These are phyloP conservation scores for Sporothrix luriei DNA, from an alignment of 2,329 filamentous ascomycete species.

Conservation along the genomic window DNA sequence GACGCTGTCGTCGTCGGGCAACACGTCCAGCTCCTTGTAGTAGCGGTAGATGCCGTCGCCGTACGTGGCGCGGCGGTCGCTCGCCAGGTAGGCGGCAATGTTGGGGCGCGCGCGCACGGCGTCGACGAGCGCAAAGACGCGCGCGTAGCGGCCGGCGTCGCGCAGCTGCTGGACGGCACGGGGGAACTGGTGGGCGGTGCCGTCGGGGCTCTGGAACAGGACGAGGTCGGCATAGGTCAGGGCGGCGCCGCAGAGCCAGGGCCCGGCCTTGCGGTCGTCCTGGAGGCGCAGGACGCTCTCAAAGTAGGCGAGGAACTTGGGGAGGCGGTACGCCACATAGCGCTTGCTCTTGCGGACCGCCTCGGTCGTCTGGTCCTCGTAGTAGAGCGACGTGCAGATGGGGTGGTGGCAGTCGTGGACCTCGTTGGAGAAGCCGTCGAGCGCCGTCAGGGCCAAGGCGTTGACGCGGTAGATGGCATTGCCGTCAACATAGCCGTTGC, in stretches of 20 bases:
- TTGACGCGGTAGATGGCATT: slow-evolving; percentile 60
- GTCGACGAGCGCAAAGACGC: slow-evolving; percentile 66
- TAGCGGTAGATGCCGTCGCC: slow-evolving; percentile 68
- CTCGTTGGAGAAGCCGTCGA: slow-evolving; percentile 72
- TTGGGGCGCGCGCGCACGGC: slow-evolving; percentile 64
- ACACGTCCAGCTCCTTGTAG: slow-evolving; percentile 70
- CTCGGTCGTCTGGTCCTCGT: slow-evolving; percentile 75
- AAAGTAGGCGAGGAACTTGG: slow-evolving; percentile 73
- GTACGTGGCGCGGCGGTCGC: slow-evolving; percentile 64
- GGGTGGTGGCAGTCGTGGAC: slow-evolving; percentile 77
- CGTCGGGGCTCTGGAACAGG: slow-evolving; percentile 68
- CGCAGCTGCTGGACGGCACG: slow-evolving; percentile 62
- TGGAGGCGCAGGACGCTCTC: slow-evolving; percentile 64
- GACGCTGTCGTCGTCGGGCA: slow-evolving; percentile 38
- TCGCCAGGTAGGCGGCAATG: slow-evolving; percentile 69
- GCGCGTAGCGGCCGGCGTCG: slow-evolving; percentile 58
- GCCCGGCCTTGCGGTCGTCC: neutral
- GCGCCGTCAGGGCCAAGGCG: slow-evolving; percentile 65
- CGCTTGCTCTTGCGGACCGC: slow-evolving; percentile 59
- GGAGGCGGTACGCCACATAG: slow-evolving; percentile 64
- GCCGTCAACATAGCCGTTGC: slow-evolving; percentile 41
- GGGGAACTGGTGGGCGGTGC: slow-evolving; percentile 68
- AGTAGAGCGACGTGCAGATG: slow-evolving; percentile 60
- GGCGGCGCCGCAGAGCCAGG: slow-evolving; percentile 65
- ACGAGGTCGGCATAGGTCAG: slow-evolving; percentile 74